Base-by-base conservation (phyloP, 1,284 basidiomycete species). In the Anthracocystis setariae region DNA sequence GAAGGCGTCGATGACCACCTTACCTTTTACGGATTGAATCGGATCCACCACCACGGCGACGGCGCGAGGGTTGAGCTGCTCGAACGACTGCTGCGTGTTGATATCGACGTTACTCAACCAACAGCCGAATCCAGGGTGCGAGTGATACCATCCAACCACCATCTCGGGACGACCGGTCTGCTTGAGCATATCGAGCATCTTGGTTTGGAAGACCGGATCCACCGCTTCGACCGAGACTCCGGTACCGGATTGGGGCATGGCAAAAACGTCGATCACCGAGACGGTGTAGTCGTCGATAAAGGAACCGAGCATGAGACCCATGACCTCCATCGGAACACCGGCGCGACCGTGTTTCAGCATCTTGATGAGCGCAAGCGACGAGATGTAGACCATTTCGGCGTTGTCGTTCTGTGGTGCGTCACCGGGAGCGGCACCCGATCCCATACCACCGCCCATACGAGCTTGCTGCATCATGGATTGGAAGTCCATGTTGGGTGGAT, bases 101-200 rank as follows among this genome's bases (percentile, higher is more conserved):
- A 98, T 94, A 85, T 99, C 96, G 38, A 98, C 96, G 76, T 93
- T 94, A 48, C 93, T 96, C 38, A 99, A 86, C 96, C 96, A 99
- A 84, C 96, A 99, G 5, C 96, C 96, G 84, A 98, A 99, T 27
- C 96, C 96, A 53, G 96, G 96, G 86, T 99, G 96, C 46, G 96
- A 98, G 85, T 99, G 96, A 84, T 99, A 99, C 96, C 96, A 99
- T 8, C 96, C 96, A 0, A 99, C 96, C 10, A 98, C 96, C 89
- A 92, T 94, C 86, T 98, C 96, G 46, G 95, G 93, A 77, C 94
- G 86, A 63, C 96, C 96, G 2, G 96, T 99, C 86, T 98, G 96
- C 85, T 98, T 98, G 78, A 99, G 85, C 94, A 98, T 98, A 74
- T 98, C 96, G 64, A 98, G 87, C 96, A 98, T 98, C 85, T 91